Conservation (phyloP, 2,329 filamentous ascomycete species). For the Ophiostoma novo-ulmi region DNA sequence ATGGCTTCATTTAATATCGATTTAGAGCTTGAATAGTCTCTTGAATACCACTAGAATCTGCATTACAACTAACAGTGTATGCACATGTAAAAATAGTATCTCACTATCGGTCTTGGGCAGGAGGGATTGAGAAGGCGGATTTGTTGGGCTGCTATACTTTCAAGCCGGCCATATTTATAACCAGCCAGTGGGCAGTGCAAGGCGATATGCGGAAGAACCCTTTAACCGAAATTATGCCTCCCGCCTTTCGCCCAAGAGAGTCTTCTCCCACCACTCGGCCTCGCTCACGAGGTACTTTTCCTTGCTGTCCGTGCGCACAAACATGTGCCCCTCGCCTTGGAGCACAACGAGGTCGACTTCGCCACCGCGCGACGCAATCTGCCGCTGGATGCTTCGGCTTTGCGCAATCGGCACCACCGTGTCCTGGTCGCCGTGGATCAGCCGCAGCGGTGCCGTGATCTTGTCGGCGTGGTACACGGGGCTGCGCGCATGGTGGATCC, state of each 20-base stretch:
- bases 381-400: constrained; percentile 47
- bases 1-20: neutral
- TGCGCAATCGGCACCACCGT: constrained; percentile 56
- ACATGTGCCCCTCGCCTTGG: constrained; percentile 49
- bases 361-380: constrained; percentile 39
- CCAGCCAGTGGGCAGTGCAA: too few relatives aligned
- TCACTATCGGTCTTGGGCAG: too few relatives aligned
- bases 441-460: constrained; percentile 47
- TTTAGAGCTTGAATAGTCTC: neutral
- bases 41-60: neutral
- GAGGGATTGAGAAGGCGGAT: too few relatives aligned
- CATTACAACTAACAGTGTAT: too few relatives aligned
- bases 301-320: constrained; percentile 39
- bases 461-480: constrained; percentile 45
- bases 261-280: constrained; percentile 45
- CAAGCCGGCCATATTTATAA: too few relatives aligned
- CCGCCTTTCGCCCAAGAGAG: constrained; percentile 31
- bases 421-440: constrained; percentile 54
- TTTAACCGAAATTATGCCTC: neutral
- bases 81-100: too few relatives aligned
- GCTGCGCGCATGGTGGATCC: constrained; percentile 38
- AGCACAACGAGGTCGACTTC: constrained; percentile 46
- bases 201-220: too few relatives aligned
- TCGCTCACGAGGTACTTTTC: constrained; percentile 41
- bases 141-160: too few relatives aligned